Evolutionary conservation across 2,329 filamentous ascomycete genomes (phyloP), one percentile per base, ranked within the genome.

Genomic region (Orbilia oligospora): DNA sequence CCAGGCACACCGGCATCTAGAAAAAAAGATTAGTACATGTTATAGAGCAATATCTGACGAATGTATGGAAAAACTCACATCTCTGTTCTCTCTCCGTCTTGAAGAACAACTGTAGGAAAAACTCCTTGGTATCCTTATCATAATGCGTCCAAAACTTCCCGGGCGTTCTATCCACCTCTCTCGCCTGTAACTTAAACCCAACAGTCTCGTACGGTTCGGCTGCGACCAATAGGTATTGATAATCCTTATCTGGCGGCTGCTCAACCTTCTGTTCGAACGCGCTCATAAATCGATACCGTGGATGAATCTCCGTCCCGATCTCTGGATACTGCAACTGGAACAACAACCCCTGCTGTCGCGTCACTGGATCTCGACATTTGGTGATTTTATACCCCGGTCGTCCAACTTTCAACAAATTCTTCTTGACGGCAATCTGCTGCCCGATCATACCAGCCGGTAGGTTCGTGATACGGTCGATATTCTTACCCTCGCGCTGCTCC

Each of bases 141-240:
- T 94, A 99, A 91, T 94, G 98, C 68, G 90, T 92, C 89, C 95
- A 99, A 85, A 94, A 96, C 83, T 91, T 89, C 72, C 93, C 94
- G 81, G 97, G 94, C 24, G 92, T 89, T 82, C 94, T 90, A 86
- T 99, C 96, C 76, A 99, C 90, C 87, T 98, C 96, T 76, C 93
- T 88, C 4, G 94, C 93, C 84, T 97, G 96, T 70, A 99, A 87
- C 88, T 99, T 99, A 85, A 99, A 98, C 3, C 90, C 93, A 84
- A 95, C 97, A 1, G 94, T 98, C 89, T 99, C 95, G 86, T 99
- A 99, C 10, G 96, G 96, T 87, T 99, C 96, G 10, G 95, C 96
- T 0, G 96, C 95, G 10, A 99, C 92, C 65, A 98, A 88, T 81
- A 99, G 87, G 84, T 98, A 99, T 88, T 99, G 96, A 84, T 91